These are phyloP conservation scores for Colletotrichum destructivum DNA, from an alignment of 2,329 filamentous ascomycete genomes.

Conservation along the genomic window DNA sequence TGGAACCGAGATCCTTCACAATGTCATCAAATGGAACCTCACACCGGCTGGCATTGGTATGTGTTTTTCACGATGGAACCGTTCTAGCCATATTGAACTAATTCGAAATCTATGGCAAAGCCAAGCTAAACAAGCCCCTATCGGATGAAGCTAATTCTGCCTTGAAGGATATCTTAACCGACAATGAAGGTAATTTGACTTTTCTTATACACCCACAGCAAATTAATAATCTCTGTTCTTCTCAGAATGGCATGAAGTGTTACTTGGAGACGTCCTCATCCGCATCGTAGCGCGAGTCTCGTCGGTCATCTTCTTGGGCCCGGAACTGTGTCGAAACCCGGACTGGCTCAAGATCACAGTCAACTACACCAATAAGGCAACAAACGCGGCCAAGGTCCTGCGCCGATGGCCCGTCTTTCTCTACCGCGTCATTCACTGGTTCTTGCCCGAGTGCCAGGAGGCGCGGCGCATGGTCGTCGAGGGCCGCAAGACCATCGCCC, in stretches of 20 bases:
- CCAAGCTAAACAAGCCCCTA: slow-evolving; percentile 19
- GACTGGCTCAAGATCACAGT: slow-evolving; percentile 43
- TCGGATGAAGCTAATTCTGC: slow-evolving; percentile 24
- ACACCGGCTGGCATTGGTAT: slow-evolving; percentile 25
- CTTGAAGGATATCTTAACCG: slow-evolving; percentile 19
- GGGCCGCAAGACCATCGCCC: slow-evolving; percentile 36
- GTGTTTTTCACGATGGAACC: neutral
- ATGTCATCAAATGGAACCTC: slow-evolving; percentile 36
- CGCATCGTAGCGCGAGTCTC: slow-evolving; percentile 45
- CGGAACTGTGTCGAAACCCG: slow-evolving; percentile 42
- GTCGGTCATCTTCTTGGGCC: slow-evolving; percentile 44
- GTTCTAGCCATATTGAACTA: too few relatives aligned
- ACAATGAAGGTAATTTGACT: slow-evolving; percentile 7
- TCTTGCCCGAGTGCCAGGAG: slow-evolving; percentile 41
- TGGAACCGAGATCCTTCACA: slow-evolving; percentile 29
- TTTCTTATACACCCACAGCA: accelerated
- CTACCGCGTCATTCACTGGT: slow-evolving; percentile 42
- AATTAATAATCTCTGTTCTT: neutral
- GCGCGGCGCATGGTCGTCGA: slow-evolving; percentile 31
- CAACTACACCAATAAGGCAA: slow-evolving; percentile 31
- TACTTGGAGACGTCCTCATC: slow-evolving; percentile 23
- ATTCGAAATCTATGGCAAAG: neutral
- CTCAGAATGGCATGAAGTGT: slow-evolving; percentile 42
- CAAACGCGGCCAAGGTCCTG: slow-evolving; percentile 31
- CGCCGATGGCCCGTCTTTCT: slow-evolving; percentile 41